Evolutionary conservation across 2,329 filamentous ascomycete genomes (phyloP), one percentile per base, ranked within the genome.

Genomic region (Monilinia vaccinii-corymbosi): DNA sequence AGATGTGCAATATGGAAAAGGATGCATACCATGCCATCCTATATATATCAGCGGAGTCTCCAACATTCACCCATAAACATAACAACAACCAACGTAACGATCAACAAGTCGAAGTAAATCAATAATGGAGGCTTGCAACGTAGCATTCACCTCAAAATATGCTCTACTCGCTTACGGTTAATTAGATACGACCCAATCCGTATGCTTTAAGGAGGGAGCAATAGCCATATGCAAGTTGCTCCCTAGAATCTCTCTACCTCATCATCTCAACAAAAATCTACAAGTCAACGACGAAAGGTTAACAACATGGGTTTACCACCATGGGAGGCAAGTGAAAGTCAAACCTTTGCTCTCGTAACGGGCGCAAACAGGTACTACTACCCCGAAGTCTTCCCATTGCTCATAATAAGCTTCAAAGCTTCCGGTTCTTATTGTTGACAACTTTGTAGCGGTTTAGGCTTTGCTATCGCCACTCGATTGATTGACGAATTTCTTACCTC

Each of bases 401-500:
- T 40, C 25, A 45, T 11, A 10, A 34, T 23, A 28, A 32, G 28
- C 32, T 48, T 34, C 34, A 40, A 50, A 10, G 4, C 49, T 38
- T 46, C 40, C 34, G 5, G 14, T 38, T 38, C 21, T 31, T 18
- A 45, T 50, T 60, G 65, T 71, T 77, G 63, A 76, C 68, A 36
- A n/a, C 21, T 32, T 25, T 42, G 6, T 73, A 97, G 93, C 72
- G 93, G 93, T 62, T 84, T 97, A 48, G 93, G 93, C 48, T 88
- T 93, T 68, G 86, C 87, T 59, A 91, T 89, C 66, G 89, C 88
- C 72, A 84, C 88, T 70, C 89, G 91, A 62, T 80, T 96, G 60
- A 93, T 96, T 67, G 90, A 96, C 76, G 89, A 96, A 69, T 97
- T 96, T 77, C 83, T 96, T 62, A 76, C 79, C 61, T 84, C 84